phyloP scores from a whole-genome alignment of 495 filamentous ascomycete genomes.

The Lasiosphaeria hispida region DNA sequence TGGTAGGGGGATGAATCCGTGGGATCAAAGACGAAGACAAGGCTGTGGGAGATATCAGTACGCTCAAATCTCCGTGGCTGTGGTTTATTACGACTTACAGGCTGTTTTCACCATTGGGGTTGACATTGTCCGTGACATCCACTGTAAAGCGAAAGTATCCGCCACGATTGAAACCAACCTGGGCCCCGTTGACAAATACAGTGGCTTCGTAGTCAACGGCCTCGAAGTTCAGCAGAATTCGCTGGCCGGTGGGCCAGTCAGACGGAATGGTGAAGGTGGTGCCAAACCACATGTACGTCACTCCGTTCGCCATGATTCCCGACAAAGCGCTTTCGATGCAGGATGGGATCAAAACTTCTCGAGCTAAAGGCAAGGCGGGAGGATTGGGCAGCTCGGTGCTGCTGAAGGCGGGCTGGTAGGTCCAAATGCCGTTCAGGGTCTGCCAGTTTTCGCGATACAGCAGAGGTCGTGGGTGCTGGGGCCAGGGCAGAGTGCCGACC shows the following conservation, averaged over 20 bases:
- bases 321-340: constrained; percentile 56
- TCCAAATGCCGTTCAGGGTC: constrained; percentile 66
- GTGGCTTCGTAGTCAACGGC: constrained; percentile 68
- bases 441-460: constrained; percentile 58
- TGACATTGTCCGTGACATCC: constrained; percentile 55
- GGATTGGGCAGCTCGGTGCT: constrained; percentile 41
- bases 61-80: background rate
- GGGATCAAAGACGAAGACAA: constrained; percentile 63
- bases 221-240: constrained; percentile 62
- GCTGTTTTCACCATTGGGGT: constrained; percentile 45
- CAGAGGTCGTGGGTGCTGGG: constrained; percentile 64
- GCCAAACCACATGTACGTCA: constrained; percentile 59
- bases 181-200: constrained; percentile 59
- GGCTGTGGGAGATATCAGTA: constrained; percentile 31
- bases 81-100: constrained; percentile 40
- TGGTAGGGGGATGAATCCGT: constrained; percentile 49
- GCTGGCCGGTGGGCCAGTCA: constrained; percentile 38
- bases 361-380: constrained; percentile 40
- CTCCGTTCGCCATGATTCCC: constrained; percentile 51
- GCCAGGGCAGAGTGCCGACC: constrained; percentile 63
- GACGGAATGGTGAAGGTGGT: constrained; percentile 55
- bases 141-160: constrained; percentile 62
- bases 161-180: constrained; percentile 55
- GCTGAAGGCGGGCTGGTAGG: constrained; percentile 49
- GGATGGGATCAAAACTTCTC: constrained; percentile 60